phyloP scores from a whole-genome alignment of 1,284 basidiomycete genomes.

The Tremellales sp. region DNA sequence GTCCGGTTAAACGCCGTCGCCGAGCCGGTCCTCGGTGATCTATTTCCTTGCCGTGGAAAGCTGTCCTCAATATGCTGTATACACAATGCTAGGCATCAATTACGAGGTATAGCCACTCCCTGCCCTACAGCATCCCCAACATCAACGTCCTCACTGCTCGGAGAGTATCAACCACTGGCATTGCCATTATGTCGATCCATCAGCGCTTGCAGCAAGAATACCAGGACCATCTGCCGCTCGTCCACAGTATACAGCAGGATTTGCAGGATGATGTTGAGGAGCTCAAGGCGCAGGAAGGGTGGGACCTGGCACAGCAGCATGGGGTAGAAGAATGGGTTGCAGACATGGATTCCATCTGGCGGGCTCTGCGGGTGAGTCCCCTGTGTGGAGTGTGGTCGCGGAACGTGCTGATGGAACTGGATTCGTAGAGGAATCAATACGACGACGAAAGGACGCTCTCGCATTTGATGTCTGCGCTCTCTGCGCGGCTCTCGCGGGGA shows the following conservation, averaged over 20 bases:
- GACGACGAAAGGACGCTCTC: conserved; percentile 28
- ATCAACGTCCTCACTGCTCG: too few relatives aligned
- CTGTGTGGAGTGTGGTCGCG: not conserved
- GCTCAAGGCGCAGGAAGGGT: conserved; percentile 35
- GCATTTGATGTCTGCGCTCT: conserved; percentile 22
- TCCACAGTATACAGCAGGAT: conserved; percentile 29
- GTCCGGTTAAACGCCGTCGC: too few relatives aligned
- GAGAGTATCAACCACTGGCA: too few relatives aligned
- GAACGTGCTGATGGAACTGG: not conserved
- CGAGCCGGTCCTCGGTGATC: too few relatives aligned
- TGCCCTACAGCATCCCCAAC: too few relatives aligned
- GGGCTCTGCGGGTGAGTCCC: conserved; percentile 40
- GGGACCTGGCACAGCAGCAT: conserved; percentile 31
- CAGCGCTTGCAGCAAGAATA: too few relatives aligned
- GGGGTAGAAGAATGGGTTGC: conserved; percentile 40
- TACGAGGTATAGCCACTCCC: too few relatives aligned
- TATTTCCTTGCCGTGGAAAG: too few relatives aligned
- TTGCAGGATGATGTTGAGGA: conserved; percentile 35
- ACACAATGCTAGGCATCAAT: too few relatives aligned
- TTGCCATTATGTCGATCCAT: too few relatives aligned
- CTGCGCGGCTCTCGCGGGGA: conserved; percentile 19
- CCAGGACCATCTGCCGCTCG: conserved; percentile 24
- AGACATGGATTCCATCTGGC: conserved; percentile 36
- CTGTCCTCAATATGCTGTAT: too few relatives aligned
- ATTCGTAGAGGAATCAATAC: conserved; percentile 32